These are phyloP conservation scores for Brasilioporus rufonigricans DNA, from an alignment of 768 basidiomycete genomes.

Conservation along the genomic window DNA sequence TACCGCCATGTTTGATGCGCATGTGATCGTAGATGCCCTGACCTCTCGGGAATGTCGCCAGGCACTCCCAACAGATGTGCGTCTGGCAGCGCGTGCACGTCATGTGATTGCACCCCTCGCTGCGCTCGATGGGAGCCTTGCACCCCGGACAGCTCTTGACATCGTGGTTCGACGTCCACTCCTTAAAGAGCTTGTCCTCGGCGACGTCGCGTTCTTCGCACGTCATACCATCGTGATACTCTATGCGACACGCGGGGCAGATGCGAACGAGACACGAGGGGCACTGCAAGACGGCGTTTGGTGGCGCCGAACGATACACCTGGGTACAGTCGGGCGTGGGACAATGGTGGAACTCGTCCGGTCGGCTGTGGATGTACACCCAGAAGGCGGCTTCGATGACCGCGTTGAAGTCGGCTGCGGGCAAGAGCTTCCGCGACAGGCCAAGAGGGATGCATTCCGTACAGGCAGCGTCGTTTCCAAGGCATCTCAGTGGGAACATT, in stretches of 20 bases:
- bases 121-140: constrained; percentile 65
- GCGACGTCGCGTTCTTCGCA: constrained; percentile 57
- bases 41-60: constrained; percentile 65
- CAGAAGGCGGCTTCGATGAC: constrained; percentile 59
- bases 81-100: constrained; percentile 71
- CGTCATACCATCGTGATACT: constrained; percentile 63
- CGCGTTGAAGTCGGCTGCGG: constrained; percentile 50
- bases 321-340: constrained; percentile 78
- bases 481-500: constrained; percentile 69
- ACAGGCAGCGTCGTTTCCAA: constrained; percentile 65
- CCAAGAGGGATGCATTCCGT: constrained; percentile 51
- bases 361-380: constrained; percentile 55
- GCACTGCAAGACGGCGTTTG: constrained; percentile 57
- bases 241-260: constrained; percentile 58
- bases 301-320: constrained; percentile 58
- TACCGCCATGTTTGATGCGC: constrained; percentile 63
- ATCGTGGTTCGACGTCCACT: constrained; percentile 61
- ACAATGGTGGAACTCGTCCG: constrained; percentile 68
- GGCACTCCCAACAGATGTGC: constrained; percentile 81
- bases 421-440: constrained; percentile 49
- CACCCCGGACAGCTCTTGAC: constrained; percentile 78
- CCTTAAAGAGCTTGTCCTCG: constrained; percentile 55
- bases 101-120: constrained; percentile 81
- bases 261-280: constrained; percentile 70
- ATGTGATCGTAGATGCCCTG: constrained; percentile 80